phyloP scores from a whole-genome alignment of 768 basidiomycete genomes.

The Boletus rubescentipes region DNA sequence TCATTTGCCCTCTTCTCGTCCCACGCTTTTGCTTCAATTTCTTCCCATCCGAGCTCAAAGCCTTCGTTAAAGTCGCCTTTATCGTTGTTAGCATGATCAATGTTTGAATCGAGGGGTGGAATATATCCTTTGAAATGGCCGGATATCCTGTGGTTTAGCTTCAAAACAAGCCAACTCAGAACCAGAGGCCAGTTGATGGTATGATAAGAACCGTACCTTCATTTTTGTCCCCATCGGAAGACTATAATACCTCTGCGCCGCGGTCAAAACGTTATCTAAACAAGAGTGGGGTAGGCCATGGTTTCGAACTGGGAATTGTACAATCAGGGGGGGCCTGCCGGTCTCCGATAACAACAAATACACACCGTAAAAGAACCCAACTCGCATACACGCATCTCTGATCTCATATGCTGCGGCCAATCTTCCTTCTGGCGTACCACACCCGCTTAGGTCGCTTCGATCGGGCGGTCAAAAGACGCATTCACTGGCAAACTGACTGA shows the following conservation, averaged over 20 bases:
- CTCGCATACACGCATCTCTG: conserved; percentile 73
- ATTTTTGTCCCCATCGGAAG: conserved; percentile 63
- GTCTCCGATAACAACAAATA: background rate
- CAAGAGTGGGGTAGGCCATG: conserved; percentile 64
- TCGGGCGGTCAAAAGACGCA: background rate
- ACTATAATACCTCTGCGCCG: conserved; percentile 64
- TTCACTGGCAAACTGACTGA: background rate
- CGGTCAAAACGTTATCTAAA: conserved; percentile 45
- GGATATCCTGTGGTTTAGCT: conserved; percentile 70
- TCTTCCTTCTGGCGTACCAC: conserved; percentile 32
- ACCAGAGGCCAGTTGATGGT: background rate
- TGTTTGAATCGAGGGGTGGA: conserved; percentile 68
- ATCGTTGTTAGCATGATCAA: conserved; percentile 59
- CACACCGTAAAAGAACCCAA: conserved; percentile 84
- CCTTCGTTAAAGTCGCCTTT: conserved; percentile 91
- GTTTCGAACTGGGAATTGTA: conserved; percentile 59
- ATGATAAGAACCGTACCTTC: conserved; percentile 43
- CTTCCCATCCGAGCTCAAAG: conserved; percentile 82
- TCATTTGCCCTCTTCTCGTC: conserved; percentile 36
- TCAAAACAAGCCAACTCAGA: background rate
- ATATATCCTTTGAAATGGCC: conserved; percentile 79
- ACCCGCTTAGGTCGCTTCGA: conserved; percentile 21
- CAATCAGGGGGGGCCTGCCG: background rate
- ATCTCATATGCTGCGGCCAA: conserved; percentile 54
- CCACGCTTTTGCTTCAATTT: conserved; percentile 29